Conservation (phyloP, 306 rosid species). For the Psophocarpus tetragonolobus region DNA sequence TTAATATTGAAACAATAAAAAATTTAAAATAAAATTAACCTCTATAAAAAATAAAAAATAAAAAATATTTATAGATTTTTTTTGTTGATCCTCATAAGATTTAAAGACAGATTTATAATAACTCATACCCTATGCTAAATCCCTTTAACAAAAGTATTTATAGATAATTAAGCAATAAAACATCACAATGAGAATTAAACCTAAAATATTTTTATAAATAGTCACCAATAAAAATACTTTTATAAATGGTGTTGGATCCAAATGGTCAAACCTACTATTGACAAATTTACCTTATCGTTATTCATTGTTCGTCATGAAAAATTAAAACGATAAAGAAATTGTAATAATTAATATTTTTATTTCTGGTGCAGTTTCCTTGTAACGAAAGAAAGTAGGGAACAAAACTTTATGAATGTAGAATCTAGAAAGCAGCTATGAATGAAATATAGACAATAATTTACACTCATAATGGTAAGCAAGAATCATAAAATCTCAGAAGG, state of each 20-base stretch:
- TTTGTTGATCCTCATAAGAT: too few relatives aligned
- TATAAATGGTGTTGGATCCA: neutral
- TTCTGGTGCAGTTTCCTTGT: neutral
- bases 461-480: slow-evolving; percentile 18
- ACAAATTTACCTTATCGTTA: neutral
- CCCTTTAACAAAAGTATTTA: neutral
- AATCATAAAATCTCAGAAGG: slow-evolving; percentile 24
- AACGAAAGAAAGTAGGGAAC: slow-evolving; percentile 11
- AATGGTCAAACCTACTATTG: neutral
- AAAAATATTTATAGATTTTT: too few relatives aligned
- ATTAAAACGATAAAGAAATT: neutral
- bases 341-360: neutral
- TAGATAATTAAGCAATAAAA: neutral
- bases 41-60: too few relatives aligned
- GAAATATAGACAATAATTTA: slow-evolving; percentile 32
- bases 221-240: neutral
- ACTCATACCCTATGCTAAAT: too few relatives aligned
- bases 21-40: too few relatives aligned
- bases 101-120: too few relatives aligned
- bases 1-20: too few relatives aligned
- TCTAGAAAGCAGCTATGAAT: neutral
- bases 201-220: neutral
- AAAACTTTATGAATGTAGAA: neutral
- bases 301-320: neutral
- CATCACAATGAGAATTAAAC: neutral